Base-by-base conservation (phyloP, 441 rosid species). In the Jatropha multifida region DNA sequence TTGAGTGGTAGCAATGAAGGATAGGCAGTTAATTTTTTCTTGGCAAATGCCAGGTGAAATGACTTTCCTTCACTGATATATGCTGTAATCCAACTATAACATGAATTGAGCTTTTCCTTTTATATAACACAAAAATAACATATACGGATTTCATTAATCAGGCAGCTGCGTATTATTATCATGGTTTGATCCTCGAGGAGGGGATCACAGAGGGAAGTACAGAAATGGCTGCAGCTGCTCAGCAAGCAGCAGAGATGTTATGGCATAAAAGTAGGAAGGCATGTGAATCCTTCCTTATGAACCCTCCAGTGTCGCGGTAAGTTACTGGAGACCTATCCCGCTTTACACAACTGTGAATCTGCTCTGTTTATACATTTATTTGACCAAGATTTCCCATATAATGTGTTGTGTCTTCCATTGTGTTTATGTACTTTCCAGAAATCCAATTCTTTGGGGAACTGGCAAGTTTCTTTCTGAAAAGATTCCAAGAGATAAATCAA, bases 91-190 rank as follows among this genome's bases (percentile, higher is more conserved):
- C 3, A 59, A 26, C 4, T 23, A 11, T 12, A 26, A n/a, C 2
- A 26, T 23, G 38, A 44, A 44, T 49, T 5, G 48, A 48, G 12
- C 4, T 66, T 23, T 14, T 14, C 41, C 5, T 2, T 12, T 3
- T 68, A 37, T 14, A 32, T 1, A 4, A 7, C 3, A 27, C 38
- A 10, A 55, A 38, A 69, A 4, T 26, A 69, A 69, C 44, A 18
- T 18, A 23, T 15, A 52, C 32, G 18, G n/a, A 54, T 37, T 18
- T 17, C 17, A 44, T 38, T 52, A 69, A 17, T 37, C 79, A 92
- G 98, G 96, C 93, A 72, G 98, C 92, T 60, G 98, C 96, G 20
- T 94, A 94, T 81, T 94, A 90, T 81, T 92, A 88, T 84, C 97
- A 94, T 54, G 94, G 98, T 60, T 77, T 90, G 83, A 92, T 94